phyloP scores from a whole-genome alignment of 306 rosid genomes.

The Ormosia emarginata region DNA sequence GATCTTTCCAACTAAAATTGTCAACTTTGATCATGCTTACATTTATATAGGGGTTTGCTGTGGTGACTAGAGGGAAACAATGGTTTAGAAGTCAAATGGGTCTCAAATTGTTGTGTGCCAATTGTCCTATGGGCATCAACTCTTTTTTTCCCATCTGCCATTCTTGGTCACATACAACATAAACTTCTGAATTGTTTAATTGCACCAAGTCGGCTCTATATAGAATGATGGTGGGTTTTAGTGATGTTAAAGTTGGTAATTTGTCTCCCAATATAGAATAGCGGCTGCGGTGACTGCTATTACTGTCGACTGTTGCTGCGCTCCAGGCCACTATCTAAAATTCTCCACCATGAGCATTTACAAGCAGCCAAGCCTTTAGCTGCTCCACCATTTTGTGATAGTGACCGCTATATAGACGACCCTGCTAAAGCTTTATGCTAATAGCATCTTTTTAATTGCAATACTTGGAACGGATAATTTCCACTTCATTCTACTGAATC shows the following conservation, averaged over 20 bases:
- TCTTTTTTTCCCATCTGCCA: neutral
- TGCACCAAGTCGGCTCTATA: neutral
- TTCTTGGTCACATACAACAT: neutral
- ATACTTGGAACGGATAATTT: too few species aligned
- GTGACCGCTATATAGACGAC: neutral
- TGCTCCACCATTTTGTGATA: neutral
- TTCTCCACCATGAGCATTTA: neutral
- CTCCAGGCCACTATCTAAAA: neutral
- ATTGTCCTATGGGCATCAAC: neutral
- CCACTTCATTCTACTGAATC: too few species aligned
- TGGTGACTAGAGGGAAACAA: neutral
- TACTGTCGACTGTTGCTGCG: neutral
- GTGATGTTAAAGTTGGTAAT: neutral
- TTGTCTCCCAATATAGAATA: neutral
- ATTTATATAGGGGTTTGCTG: neutral
- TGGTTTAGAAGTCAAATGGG: neutral
- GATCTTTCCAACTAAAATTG: neutral
- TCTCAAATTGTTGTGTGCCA: neutral
- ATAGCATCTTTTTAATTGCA: neutral
- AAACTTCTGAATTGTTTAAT: neutral
- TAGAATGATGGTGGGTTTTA: neutral
- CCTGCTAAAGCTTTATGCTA: neutral
- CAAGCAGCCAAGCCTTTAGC: neutral
- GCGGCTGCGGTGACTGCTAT: neutral
- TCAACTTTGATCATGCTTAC: neutral